A percentile compares a stretch with the other conserved stretches of the same genome.
Evolutionary conservation across 805 yeast genomes (phyloP).

Genomic region (Kazachstania africana): DNA sequence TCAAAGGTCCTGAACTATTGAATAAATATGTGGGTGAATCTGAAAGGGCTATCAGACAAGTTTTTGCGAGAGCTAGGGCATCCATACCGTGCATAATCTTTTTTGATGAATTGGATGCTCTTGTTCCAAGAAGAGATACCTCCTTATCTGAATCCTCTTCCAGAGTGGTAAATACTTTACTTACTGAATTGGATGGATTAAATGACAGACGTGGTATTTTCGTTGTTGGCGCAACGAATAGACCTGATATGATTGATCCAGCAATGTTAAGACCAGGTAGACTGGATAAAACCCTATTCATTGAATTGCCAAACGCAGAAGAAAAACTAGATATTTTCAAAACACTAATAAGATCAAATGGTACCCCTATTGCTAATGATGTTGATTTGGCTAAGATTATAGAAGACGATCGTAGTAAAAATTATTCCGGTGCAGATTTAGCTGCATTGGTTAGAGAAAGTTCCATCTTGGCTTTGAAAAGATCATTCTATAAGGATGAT

Average conservation of each 20-base stretch:
- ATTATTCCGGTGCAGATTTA: slow-evolving; percentile 93
- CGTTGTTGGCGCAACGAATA: slow-evolving; percentile 91
- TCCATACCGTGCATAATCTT: slow-evolving; percentile 90
- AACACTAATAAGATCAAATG: slow-evolving; percentile 59
- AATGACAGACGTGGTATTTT: slow-evolving; percentile 88
- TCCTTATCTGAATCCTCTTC: slow-evolving; percentile 81
- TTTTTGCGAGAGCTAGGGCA: slow-evolving; percentile 83
- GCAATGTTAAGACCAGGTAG: slow-evolving; percentile 98
- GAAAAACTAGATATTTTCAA: slow-evolving; percentile 76
- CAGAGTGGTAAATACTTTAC: slow-evolving; percentile 84
- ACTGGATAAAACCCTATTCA: slow-evolving; percentile 82
- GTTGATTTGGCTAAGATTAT: slow-evolving; percentile 59
- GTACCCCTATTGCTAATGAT: slow-evolving; percentile 56
- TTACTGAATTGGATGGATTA: slow-evolving; percentile 91
- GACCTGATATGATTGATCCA: slow-evolving; percentile 97
- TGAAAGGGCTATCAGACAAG: slow-evolving; percentile 88
- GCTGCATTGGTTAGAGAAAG: slow-evolving; percentile 89
- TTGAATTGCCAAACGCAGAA: slow-evolving; percentile 69
- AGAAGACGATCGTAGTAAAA: slow-evolving; percentile 67
- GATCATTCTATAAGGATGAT: slow-evolving; percentile 48
- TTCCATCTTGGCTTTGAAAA: slow-evolving; percentile 77
- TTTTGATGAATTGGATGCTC: slow-evolving; percentile 91
- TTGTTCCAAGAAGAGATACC: slow-evolving; percentile 89
- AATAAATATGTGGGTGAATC: slow-evolving; percentile 96
- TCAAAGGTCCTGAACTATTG: slow-evolving; percentile 89